Evolutionary conservation across 225 moss, liverwort and hornwort species (phyloP).

Genomic region (Pleurozium schreberi): DNA sequence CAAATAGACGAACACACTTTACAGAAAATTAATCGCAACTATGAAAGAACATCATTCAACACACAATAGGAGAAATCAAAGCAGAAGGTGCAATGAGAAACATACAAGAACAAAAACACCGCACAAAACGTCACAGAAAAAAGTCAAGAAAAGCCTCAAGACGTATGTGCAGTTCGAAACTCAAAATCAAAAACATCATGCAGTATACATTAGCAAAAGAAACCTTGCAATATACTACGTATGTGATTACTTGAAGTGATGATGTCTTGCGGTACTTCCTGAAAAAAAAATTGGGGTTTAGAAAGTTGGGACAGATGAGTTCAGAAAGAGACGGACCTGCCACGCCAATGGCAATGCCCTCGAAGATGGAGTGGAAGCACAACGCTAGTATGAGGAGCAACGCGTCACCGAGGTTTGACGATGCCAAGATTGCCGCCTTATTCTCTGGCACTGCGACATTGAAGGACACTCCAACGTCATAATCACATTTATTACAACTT

Average conservation of each 20-base stretch:
- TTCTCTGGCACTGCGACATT: constrained; percentile 16
- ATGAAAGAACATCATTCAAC: background rate
- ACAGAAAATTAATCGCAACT: background rate
- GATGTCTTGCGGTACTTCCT: no score
- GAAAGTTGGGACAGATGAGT: background rate
- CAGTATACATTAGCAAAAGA: background rate
- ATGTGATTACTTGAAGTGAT: background rate
- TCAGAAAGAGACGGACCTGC: constrained; percentile 19
- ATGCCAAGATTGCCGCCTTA: constrained; percentile 16
- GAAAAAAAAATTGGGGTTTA: background rate
- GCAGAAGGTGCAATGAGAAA: background rate
- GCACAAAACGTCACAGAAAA: background rate
- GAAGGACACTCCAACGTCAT: background rate
- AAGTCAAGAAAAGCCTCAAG: no score
- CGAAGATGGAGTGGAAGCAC: constrained; percentile 89
- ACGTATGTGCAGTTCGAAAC: background rate
- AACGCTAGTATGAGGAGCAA: constrained; percentile 64
- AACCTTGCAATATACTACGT: background rate
- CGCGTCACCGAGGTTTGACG: constrained; percentile 51
- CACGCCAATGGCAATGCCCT: constrained; percentile 88
- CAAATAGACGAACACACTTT: background rate
- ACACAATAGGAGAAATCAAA: background rate
- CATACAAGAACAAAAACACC: background rate
- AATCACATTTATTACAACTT: background rate
- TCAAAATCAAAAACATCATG: background rate